These are phyloP conservation scores for Camelina laxa DNA, from an alignment of 345 rosid species.

Conservation along the genomic window DNA sequence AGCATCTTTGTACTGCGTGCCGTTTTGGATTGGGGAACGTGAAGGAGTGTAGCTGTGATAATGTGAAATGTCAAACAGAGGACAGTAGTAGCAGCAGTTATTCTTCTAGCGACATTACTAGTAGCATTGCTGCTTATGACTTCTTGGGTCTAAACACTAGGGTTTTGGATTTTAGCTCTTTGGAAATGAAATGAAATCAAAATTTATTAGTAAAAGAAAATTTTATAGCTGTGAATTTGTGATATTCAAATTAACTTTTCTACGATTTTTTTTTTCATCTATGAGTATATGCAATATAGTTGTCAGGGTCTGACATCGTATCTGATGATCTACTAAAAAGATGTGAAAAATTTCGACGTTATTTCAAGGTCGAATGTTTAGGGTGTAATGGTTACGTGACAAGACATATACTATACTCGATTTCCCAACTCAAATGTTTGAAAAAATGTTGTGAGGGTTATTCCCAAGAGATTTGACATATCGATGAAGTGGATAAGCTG, in stretches of 20 bases:
- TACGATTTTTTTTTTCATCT: too few species aligned
- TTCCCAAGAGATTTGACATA: conserved; percentile 34
- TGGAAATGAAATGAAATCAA: conserved; percentile 59
- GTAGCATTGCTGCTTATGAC: conserved; percentile 60
- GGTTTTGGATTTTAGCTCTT: conserved; percentile 65
- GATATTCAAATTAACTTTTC: neutral
- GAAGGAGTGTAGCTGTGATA: conserved; percentile 59
- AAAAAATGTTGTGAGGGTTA: conserved; percentile 14
- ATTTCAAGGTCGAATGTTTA: neutral
- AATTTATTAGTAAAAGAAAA: neutral
- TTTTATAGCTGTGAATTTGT: conserved; percentile 30
- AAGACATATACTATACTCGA: neutral
- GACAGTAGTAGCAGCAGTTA: conserved; percentile 42
- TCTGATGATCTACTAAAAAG: neutral
- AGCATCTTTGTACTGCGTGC: conserved; percentile 52
- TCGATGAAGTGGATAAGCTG: conserved; percentile 55
- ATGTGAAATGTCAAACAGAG: conserved; percentile 25
- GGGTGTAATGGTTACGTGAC: neutral
- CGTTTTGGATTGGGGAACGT: conserved; percentile 61
- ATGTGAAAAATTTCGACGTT: neutral
- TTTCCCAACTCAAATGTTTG: neutral
- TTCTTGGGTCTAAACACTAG: conserved; percentile 78
- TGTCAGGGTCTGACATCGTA: neutral
- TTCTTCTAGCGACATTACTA: conserved; percentile 35
- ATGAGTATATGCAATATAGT: too few species aligned